Evolutionary conservation across 2,329 filamentous ascomycete species (phyloP).

Genomic region (Alternaria postmessia): DNA sequence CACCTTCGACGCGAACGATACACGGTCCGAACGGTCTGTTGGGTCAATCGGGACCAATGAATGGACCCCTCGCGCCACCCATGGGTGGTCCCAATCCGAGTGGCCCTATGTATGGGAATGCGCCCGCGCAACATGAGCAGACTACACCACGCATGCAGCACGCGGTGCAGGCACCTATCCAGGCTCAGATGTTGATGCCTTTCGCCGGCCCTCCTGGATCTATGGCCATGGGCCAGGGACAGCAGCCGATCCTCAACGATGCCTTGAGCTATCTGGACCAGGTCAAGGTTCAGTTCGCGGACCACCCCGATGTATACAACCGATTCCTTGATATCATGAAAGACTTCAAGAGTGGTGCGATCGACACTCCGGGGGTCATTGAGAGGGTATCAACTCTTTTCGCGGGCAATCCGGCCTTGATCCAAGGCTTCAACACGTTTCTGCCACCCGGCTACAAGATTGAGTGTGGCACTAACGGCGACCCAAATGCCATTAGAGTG

Average conservation of each 20-base stretch:
- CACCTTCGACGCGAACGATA: conserved; percentile 78
- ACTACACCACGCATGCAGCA: conserved; percentile 68
- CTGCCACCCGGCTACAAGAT: conserved; percentile 95
- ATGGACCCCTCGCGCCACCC: conserved; percentile 56
- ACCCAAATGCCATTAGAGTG: conserved; percentile 94
- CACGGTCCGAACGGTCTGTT: conserved; percentile 92
- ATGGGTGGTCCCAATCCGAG: conserved; percentile 68
- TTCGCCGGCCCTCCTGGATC: conserved; percentile 58
- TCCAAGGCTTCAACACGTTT: conserved; percentile 98
- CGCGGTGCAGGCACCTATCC: conserved; percentile 62
- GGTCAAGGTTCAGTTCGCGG: conserved; percentile 96
- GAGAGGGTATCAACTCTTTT: conserved; percentile 96
- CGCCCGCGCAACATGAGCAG: conserved; percentile 67
- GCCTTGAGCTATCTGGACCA: conserved; percentile 97
- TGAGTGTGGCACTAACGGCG: conserved; percentile 91
- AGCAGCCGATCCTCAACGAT: conserved; percentile 85
- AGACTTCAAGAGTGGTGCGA: conserved; percentile 98
- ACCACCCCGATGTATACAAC: conserved; percentile 97
- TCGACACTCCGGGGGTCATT: conserved; percentile 97
- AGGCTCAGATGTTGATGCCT: conserved; percentile 62
- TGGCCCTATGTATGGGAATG: conserved; percentile 73
- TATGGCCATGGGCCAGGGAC: conserved; percentile 73
- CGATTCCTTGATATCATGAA: conserved; percentile 99
- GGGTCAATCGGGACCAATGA: conserved; percentile 62
- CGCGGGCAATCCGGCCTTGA: conserved; percentile 91